Evolutionary conservation across 495 filamentous ascomycete species (phyloP).

Genomic region (Cercophora newfieldiana): DNA sequence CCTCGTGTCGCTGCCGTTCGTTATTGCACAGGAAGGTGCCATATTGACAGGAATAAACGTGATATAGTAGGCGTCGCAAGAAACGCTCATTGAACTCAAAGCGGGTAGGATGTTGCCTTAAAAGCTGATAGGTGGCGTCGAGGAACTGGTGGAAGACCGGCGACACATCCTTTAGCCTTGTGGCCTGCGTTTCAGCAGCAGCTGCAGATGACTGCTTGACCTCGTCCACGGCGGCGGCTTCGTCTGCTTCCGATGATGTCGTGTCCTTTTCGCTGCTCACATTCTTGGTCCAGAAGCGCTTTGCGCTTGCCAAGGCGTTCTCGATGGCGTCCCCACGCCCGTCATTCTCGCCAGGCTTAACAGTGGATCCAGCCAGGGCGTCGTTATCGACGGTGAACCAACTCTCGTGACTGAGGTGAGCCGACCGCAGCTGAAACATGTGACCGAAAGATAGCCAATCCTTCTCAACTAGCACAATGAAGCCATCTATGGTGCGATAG

Average conservation of each 20-base stretch:
- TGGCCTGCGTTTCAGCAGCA: slow-evolving; percentile 44
- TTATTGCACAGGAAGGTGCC: slow-evolving; percentile 96
- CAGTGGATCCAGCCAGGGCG: slow-evolving; percentile 50
- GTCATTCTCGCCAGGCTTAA: slow-evolving; percentile 56
- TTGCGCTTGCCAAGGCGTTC: slow-evolving; percentile 82
- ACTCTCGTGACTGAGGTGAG: slow-evolving; percentile 83
- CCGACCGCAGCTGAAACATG: slow-evolving; percentile 90
- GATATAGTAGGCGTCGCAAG: slow-evolving; percentile 84
- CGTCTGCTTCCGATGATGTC: slow-evolving; percentile 54
- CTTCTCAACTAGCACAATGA: slow-evolving; percentile 93
- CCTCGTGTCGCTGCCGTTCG: slow-evolving; percentile 85
- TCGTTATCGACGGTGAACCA: slow-evolving; percentile 91
- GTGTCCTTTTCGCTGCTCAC: slow-evolving; percentile 65
- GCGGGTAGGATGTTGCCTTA: slow-evolving; percentile 81
- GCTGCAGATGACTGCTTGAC: slow-evolving; percentile 27
- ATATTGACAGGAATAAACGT: slow-evolving; percentile 94
- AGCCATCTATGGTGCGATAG: slow-evolving; percentile 92
- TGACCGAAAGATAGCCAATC: slow-evolving; percentile 98
- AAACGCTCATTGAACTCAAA: slow-evolving; percentile 99
- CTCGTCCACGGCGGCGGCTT: slow-evolving; percentile 53
- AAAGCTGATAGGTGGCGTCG: slow-evolving; percentile 88
- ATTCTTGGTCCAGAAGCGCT: slow-evolving; percentile 83
- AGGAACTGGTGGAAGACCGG: slow-evolving; percentile 99
- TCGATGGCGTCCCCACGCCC: slow-evolving; percentile 75
- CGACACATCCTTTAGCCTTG: slow-evolving; percentile 77